phyloP scores from a whole-genome alignment of 495 filamentous ascomycete genomes.

The Neurospora sp. region DNA sequence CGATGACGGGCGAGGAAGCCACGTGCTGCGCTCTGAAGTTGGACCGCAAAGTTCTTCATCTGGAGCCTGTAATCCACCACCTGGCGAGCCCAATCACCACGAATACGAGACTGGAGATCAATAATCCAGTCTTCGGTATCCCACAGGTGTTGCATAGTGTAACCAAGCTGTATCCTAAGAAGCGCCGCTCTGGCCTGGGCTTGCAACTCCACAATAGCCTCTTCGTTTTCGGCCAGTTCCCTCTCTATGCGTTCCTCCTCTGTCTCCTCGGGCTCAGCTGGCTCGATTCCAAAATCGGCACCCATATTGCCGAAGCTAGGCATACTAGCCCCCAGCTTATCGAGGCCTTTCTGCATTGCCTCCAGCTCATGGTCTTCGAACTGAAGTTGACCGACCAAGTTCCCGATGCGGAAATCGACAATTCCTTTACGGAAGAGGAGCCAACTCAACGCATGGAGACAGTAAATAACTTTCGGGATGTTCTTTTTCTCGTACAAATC shows the following conservation, averaged over 20 bases:
- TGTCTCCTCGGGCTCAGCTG: conserved; percentile 62
- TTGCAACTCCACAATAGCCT: conserved; percentile 67
- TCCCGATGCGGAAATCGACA: conserved; percentile 93
- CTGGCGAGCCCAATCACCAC: conserved; percentile 62
- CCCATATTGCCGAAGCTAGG: conserved; percentile 96
- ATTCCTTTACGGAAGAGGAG: conserved; percentile 89
- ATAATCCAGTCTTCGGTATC: conserved; percentile 68
- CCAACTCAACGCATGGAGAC: conserved; percentile 95
- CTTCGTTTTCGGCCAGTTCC: conserved; percentile 68
- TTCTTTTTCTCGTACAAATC: conserved; percentile 99
- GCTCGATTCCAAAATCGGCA: conserved; percentile 78
- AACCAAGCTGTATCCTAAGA: conserved; percentile 64
- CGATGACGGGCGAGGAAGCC: conserved; percentile 68
- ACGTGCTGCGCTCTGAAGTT: conserved; percentile 68
- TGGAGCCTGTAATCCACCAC: conserved; percentile 66
- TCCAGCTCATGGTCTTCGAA: conserved; percentile 98
- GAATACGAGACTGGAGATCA: conserved; percentile 72
- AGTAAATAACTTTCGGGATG: conserved; percentile 97
- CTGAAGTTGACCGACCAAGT: conserved; percentile 91
- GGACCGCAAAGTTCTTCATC: conserved; percentile 66
- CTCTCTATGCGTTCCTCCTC: conserved; percentile 85
- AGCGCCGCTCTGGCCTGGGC: conserved; percentile 77
- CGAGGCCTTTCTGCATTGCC: conserved; percentile 89
- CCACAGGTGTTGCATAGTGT: conserved; percentile 86
- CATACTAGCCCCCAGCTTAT: conserved; percentile 90